Conservation (phyloP, 805 yeast genomes). For the Brettanomyces naardenensis region DNA sequence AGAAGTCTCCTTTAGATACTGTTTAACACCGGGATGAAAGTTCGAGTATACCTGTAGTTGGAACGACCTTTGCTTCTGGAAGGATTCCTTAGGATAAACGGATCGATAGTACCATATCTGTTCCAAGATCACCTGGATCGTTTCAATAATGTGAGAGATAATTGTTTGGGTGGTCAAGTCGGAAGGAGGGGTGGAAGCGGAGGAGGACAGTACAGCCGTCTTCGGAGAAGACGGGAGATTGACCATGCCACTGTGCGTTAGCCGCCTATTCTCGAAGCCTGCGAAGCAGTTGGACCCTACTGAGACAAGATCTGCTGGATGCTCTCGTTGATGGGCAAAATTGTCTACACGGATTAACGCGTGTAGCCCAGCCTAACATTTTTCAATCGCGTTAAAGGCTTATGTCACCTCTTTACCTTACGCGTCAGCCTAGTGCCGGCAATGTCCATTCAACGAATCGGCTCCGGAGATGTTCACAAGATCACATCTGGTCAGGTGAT, state of each 20-base stretch:
- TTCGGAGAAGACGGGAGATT: conserved; percentile 1
- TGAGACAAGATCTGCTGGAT: no score
- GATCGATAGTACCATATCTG: conserved; percentile 44
- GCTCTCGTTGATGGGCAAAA: no score
- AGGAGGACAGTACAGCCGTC: neutral
- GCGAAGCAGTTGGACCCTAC: no score
- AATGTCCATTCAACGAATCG: conserved; percentile 32
- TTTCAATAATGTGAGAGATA: conserved; percentile 33
- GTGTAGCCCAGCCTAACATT: no score
- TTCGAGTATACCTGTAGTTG: conserved; percentile 33
- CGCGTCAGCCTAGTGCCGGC: no score
- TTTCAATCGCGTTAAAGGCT: no score
- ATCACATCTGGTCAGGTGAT: conserved; percentile 94
- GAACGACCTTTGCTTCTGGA: conserved; percentile 34
- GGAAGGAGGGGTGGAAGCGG: neutral
- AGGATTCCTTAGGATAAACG: conserved; percentile 48
- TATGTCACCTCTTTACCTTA: no score
- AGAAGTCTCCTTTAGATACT: conserved; percentile 29
- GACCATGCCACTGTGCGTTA: no score
- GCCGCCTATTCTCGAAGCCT: no score
- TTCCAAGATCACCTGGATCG: conserved; percentile 43
- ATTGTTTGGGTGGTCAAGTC: neutral
- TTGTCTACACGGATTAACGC: no score
- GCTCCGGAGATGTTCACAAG: conserved; percentile 50
- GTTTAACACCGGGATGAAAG: conserved; percentile 38